Evolutionary conservation across 2,329 filamentous ascomycete species (phyloP).

Genomic region (Leptosphaerulina australis): DNA sequence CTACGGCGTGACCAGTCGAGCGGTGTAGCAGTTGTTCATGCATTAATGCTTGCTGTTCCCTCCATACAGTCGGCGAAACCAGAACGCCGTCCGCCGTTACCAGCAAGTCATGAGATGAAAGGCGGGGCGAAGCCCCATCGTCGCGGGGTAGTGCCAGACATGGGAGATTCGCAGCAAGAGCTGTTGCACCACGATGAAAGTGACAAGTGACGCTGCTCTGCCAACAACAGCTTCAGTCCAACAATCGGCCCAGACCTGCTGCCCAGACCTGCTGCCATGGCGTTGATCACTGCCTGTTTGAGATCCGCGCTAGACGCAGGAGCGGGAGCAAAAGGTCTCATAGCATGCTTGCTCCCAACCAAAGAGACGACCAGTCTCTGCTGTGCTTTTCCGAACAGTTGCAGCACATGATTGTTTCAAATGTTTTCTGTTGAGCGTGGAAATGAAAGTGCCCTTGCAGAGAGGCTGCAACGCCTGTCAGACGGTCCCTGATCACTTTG

Average conservation of each 20-base stretch:
- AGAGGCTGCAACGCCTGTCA: constrained; percentile 14
- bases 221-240: constrained; percentile 2
- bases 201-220: constrained; percentile 6
- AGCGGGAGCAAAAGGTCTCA: constrained; percentile 16
- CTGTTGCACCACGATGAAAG: constrained; percentile 24
- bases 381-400: constrained; percentile 4
- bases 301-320: constrained; percentile 16
- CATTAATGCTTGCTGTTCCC: constrained; percentile 19
- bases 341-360: constrained; percentile 5
- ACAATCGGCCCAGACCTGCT: constrained; percentile 11
- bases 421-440: constrained; percentile 16
- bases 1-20: constrained; percentile 15
- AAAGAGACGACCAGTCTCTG: constrained; percentile 1
- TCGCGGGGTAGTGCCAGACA: constrained; percentile 22
- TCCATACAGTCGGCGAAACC: constrained; percentile 35
- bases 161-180: constrained; percentile 11
- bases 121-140: constrained; percentile 18
- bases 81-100: constrained; percentile 28
- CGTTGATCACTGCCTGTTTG: constrained; percentile 27
- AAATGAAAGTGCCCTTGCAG: constrained; percentile 19
- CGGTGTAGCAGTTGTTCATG: constrained; percentile 11
- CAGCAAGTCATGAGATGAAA: constrained; percentile 10
- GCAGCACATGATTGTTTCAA: constrained; percentile 4
- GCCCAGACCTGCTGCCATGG: constrained; percentile 14
- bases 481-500: constrained; percentile 2